These are phyloP conservation scores for Lentinula boryana DNA, from an alignment of 768 basidiomycete species.

Conservation along the genomic window DNA sequence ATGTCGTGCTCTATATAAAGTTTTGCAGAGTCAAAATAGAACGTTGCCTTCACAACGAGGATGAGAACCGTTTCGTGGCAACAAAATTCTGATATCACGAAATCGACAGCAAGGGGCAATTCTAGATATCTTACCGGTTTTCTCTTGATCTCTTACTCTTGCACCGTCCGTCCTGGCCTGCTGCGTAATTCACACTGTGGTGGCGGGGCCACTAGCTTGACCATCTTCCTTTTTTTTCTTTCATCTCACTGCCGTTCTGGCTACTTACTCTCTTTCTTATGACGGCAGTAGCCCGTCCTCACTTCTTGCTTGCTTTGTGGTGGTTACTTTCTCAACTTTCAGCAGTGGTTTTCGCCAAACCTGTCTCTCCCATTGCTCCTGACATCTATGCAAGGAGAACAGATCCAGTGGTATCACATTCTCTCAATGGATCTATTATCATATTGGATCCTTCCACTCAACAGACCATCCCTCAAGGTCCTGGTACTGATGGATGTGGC, in stretches of 20 bases:
- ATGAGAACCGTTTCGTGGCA: background rate
- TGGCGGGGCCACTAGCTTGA: conserved; percentile 1
- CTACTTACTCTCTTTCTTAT: conserved; percentile 7
- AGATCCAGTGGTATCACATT: conserved; percentile 1
- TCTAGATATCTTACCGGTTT: background rate
- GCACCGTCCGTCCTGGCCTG: background rate
- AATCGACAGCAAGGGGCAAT: background rate
- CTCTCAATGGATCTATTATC: conserved; percentile 24
- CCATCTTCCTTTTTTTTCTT: background rate
- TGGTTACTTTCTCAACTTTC: background rate
- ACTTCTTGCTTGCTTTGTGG: background rate
- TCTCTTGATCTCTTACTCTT: background rate
- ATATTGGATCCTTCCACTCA: conserved; percentile 40
- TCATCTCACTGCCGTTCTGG: background rate
- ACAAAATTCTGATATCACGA: background rate
- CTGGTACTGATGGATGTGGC: conserved; percentile 57
- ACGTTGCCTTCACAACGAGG: background rate
- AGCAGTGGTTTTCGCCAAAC: background rate
- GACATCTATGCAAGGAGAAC: background rate
- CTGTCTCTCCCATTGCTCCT: background rate
- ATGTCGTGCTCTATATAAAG: too few relatives aligned
- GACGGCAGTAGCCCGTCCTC: conserved; percentile 5
- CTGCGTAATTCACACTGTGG: background rate
- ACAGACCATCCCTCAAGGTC: conserved; percentile 43
- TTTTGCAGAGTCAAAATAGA: too few relatives aligned